These are phyloP conservation scores for Trichophyton equinum DNA, from an alignment of 2,329 filamentous ascomycete species.

Conservation along the genomic window DNA sequence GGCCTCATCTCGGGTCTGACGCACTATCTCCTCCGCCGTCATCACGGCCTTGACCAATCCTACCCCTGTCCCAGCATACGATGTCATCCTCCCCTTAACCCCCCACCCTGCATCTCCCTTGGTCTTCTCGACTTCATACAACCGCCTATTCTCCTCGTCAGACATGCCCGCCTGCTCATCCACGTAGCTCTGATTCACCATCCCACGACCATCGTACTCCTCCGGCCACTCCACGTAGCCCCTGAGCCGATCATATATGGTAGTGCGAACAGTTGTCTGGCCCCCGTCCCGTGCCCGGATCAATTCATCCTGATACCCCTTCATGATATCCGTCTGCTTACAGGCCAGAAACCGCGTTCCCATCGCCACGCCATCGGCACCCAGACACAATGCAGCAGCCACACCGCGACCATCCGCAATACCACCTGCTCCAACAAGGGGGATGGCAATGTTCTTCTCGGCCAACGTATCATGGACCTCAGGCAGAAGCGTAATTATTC, in stretches of 20 bases:
- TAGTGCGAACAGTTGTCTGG: slow-evolving; percentile 37
- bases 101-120: slow-evolving; percentile 43
- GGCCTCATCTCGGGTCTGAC: slow-evolving; percentile 32
- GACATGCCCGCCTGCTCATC: slow-evolving; percentile 31
- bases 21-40: slow-evolving; percentile 41
- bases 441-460: slow-evolving; percentile 21
- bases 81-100: slow-evolving; percentile 42
- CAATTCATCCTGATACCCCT: slow-evolving; percentile 40
- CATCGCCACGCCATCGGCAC: slow-evolving; percentile 45
- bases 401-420: slow-evolving; percentile 42
- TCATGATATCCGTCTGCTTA: slow-evolving; percentile 36
- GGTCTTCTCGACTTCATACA: slow-evolving; percentile 38
- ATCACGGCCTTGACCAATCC: slow-evolving; percentile 43
- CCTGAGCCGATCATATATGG: slow-evolving; percentile 42
- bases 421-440: slow-evolving; percentile 42
- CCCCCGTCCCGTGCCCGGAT: slow-evolving; percentile 41
- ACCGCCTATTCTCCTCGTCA: slow-evolving; percentile 29
- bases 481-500: slow-evolving; percentile 39
- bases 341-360: slow-evolving; percentile 52
- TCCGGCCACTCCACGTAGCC: slow-evolving; percentile 47
- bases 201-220: slow-evolving; percentile 45
- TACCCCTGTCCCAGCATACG: slow-evolving; percentile 51
- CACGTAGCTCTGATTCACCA: slow-evolving; percentile 43
- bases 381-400: slow-evolving; percentile 39
- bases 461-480: slow-evolving; percentile 36